Evolutionary conservation across 306 rosid genomes (phyloP).

Genomic region (Inga leiocalycina): DNA sequence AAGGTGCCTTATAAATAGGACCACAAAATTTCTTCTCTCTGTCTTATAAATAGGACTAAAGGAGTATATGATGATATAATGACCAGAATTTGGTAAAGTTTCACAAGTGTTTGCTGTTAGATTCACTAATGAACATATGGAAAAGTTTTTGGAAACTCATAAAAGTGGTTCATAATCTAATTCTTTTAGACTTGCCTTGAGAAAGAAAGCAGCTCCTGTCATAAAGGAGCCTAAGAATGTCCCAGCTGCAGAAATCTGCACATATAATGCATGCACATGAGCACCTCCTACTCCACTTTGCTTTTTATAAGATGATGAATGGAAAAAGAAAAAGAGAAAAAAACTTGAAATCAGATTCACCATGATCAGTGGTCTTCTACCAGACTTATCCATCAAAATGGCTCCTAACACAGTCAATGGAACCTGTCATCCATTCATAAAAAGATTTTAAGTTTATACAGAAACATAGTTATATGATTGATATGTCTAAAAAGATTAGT

Average conservation of each 20-base stretch:
- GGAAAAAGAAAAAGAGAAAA: not conserved
- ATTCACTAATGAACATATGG: not conserved
- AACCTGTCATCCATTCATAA: slow-evolving; percentile 44
- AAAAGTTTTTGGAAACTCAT: no score
- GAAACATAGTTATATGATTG: not conserved
- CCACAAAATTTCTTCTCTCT: no score
- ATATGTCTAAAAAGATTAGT: slow-evolving; percentile 1
- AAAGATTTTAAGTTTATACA: slow-evolving; percentile 12
- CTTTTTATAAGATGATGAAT: not conserved
- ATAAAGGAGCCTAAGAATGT: slow-evolving; percentile 66
- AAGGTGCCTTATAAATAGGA: no score
- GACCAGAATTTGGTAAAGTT: not conserved
- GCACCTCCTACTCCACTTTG: not conserved
- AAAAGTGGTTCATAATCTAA: not conserved
- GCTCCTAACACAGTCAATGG: slow-evolving; percentile 63
- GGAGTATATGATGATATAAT: not conserved
- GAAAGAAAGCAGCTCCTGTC: slow-evolving; percentile 58
- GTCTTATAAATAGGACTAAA: no score
- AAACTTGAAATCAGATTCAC: slow-evolving; percentile 34
- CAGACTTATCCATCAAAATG: slow-evolving; percentile 64
- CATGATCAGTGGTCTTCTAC: slow-evolving; percentile 69
- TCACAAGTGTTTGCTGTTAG: not conserved
- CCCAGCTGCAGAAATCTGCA: slow-evolving; percentile 60
- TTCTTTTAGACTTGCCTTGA: slow-evolving; percentile 48
- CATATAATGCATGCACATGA: not conserved